phyloP scores from a whole-genome alignment of 2,329 filamentous ascomycete species.

The Pseudocercospora fuligena region DNA sequence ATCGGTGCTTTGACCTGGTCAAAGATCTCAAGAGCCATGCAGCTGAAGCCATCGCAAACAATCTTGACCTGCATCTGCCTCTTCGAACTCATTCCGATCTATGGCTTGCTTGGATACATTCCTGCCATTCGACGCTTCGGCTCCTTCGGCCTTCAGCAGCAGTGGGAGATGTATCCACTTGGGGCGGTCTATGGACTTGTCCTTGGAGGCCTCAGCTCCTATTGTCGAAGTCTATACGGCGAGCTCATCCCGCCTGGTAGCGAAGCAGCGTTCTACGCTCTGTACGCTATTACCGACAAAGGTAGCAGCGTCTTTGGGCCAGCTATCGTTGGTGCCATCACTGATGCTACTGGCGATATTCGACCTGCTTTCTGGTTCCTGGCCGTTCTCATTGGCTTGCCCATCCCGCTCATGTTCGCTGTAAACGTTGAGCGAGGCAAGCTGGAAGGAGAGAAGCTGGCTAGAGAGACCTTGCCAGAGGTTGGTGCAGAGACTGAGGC shows the following conservation, averaged over 20 bases:
- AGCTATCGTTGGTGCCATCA: constrained; percentile 90
- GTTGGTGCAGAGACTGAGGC: constrained; percentile 1
- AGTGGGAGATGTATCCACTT: constrained; percentile 95
- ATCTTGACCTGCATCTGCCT: constrained; percentile 89
- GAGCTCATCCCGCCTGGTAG: constrained; percentile 93
- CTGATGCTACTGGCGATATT: constrained; percentile 66
- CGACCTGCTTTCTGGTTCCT: constrained; percentile 85
- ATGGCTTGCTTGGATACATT: constrained; percentile 86
- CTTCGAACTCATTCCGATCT: constrained; percentile 91
- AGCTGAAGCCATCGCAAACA: constrained; percentile 79
- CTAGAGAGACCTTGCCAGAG: constrained; percentile 37
- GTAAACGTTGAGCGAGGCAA: constrained; percentile 74
- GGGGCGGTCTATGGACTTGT: constrained; percentile 92
- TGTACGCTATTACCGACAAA: constrained; percentile 98
- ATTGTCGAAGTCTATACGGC: constrained; percentile 89
- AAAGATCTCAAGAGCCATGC: constrained; percentile 71
- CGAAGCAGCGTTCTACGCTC: constrained; percentile 92
- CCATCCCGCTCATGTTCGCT: constrained; percentile 81
- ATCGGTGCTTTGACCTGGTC: constrained; percentile 90
- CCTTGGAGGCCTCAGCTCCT: constrained; percentile 87
- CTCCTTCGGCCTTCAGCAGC: constrained; percentile 83
- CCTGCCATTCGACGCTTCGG: constrained; percentile 76
- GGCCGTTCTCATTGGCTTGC: constrained; percentile 79
- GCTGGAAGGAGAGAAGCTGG: constrained; percentile 48
- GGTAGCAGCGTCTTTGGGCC: constrained; percentile 93